These are phyloP conservation scores for Nothopassalora personata DNA, from an alignment of 2,329 filamentous ascomycete genomes.

Conservation along the genomic window DNA sequence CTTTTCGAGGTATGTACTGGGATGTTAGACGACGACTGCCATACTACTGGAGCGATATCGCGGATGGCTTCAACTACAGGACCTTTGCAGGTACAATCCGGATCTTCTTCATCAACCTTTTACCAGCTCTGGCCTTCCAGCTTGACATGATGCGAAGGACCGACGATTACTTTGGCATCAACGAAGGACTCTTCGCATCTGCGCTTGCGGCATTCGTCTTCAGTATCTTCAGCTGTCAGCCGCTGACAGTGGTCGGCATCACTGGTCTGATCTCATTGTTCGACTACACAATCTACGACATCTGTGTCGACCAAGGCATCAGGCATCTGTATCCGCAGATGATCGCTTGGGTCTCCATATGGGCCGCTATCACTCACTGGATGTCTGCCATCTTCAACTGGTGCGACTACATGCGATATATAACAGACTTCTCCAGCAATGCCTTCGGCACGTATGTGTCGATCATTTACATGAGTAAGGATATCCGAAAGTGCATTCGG, in stretches of 20 bases:
- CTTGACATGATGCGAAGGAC: constrained; percentile 55
- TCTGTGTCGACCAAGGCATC: constrained; percentile 47
- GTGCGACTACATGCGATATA: constrained; percentile 55
- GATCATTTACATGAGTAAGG: constrained; percentile 49
- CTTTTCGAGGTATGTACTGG: constrained; percentile 50
- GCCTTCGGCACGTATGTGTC: constrained; percentile 53
- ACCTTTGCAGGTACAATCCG: constrained; percentile 51
- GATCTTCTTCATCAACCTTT: constrained; percentile 56
- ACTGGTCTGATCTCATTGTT: constrained; percentile 52
- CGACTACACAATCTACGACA: constrained; percentile 58
- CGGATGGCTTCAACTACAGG: constrained; percentile 51
- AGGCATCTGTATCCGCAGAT: constrained; percentile 48
- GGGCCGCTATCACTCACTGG: constrained; percentile 55
- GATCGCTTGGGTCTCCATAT: constrained; percentile 54
- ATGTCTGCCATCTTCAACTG: constrained; percentile 48
- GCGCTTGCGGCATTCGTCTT: constrained; percentile 53
- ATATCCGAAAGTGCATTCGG: not conserved
- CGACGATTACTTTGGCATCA: constrained; percentile 50
- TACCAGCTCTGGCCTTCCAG: constrained; percentile 55
- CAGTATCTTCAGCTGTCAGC: constrained; percentile 48
- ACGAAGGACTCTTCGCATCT: constrained; percentile 52
- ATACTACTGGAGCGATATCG: constrained; percentile 53
- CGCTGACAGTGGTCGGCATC: constrained; percentile 53
- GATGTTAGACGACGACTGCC: constrained; percentile 50
- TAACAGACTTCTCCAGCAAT: constrained; percentile 53